Conservation (phyloP, 2,329 filamentous ascomycete genomes). For the Penicillium sp. region DNA sequence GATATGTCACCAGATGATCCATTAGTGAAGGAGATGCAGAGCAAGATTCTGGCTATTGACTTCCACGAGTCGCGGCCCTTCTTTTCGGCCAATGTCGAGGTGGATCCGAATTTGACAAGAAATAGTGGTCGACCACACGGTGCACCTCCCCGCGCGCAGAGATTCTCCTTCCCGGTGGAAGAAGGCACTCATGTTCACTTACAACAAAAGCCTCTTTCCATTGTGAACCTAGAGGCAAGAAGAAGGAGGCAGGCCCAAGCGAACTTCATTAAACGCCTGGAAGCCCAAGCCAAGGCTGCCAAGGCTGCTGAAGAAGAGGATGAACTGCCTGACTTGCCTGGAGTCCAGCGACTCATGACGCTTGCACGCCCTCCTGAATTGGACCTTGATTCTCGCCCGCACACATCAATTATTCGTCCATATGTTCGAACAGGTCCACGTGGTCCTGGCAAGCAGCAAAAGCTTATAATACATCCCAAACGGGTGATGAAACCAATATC, state of each 20-base stretch:
- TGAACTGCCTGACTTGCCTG: neutral
- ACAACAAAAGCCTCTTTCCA: conserved; percentile 29
- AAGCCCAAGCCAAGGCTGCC: conserved; percentile 8
- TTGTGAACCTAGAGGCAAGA: conserved; percentile 24
- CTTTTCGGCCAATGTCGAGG: conserved; percentile 37
- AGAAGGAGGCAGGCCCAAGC: conserved; percentile 21
- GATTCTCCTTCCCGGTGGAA: conserved; percentile 25
- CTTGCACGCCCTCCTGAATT: conserved; percentile 18
- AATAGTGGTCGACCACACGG: conserved; percentile 10
- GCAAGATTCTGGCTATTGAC: conserved; percentile 42
- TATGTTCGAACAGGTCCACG: neutral
- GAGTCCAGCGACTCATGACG: conserved; percentile 24
- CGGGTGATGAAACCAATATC: conserved; percentile 21
- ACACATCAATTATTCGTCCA: conserved; percentile 25
- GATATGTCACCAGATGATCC: conserved; percentile 40
- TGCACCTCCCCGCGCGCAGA: conserved; percentile 9
- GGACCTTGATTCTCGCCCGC: conserved; percentile 11
- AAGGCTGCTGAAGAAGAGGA: neutral
- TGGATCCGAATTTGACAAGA: conserved; percentile 31
- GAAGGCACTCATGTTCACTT: conserved; percentile 29
- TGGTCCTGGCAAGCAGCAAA: neutral
- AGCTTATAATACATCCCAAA: conserved; percentile 6
- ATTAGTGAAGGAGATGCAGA: conserved; percentile 42
- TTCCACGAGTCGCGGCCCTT: conserved; percentile 31
- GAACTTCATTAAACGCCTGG: conserved; percentile 19